Evolutionary conservation across 176 grass and related monocot species (phyloP).

Genomic region (Oryza officinalis): DNA sequence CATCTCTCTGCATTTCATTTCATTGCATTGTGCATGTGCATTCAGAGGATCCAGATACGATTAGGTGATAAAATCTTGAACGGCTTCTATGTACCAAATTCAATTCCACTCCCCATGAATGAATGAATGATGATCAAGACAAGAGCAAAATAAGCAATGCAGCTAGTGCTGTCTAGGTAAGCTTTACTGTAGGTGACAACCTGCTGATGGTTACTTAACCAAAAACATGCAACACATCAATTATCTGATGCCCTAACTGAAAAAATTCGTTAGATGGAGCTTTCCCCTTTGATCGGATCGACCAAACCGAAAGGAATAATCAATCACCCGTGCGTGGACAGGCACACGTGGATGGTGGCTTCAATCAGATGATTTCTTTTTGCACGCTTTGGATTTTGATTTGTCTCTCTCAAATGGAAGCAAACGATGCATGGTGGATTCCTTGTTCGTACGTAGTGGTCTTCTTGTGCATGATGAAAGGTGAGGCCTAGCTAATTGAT

Average conservation of each 20-base stretch:
- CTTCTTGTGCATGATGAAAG: neutral
- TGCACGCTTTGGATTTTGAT: neutral
- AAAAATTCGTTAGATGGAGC: neutral
- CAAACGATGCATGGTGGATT: constrained; percentile 1
- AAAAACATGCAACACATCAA: neutral
- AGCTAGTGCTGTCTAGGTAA: neutral
- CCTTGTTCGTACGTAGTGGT: neutral
- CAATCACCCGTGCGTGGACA: neutral
- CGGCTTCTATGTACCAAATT: neutral
- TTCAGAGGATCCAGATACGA: neutral
- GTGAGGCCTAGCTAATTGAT: neutral
- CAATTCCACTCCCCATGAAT: neutral
- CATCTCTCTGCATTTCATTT: neutral
- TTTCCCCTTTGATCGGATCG: neutral
- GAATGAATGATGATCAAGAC: neutral
- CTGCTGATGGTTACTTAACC: neutral
- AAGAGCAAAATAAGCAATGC: neutral
- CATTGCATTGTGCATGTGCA: neutral
- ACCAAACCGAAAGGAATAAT: neutral
- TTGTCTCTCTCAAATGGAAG: constrained; percentile 16
- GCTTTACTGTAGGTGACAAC: neutral
- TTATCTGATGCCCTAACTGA: neutral
- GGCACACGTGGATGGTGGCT: neutral
- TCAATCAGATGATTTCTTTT: neutral
- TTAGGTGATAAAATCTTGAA: neutral